Evolutionary conservation across 768 basidiomycete genomes (phyloP).

Genomic region (Leccinum boreale): DNA sequence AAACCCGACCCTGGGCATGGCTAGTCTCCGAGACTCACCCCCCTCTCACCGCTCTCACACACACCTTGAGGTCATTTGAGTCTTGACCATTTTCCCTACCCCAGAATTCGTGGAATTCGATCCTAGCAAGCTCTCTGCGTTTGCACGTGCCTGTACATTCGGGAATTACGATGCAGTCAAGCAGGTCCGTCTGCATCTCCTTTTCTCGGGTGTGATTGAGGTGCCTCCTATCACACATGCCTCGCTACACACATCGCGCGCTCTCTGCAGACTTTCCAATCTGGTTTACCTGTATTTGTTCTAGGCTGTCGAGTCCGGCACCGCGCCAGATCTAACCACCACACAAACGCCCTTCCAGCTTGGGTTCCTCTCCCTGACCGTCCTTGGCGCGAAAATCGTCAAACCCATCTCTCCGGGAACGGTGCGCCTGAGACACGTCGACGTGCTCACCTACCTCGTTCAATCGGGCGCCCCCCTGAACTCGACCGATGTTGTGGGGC

Average conservation of each 20-base stretch:
- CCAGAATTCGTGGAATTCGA: conserved; percentile 22
- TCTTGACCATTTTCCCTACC: neutral
- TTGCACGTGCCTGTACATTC: conserved; percentile 25
- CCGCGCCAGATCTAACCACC: conserved; percentile 36
- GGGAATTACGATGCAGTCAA: conserved; percentile 20
- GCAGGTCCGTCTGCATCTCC: conserved; percentile 11
- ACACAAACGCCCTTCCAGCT: conserved; percentile 43
- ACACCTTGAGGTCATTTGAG: neutral
- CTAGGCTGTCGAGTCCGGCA: conserved; percentile 26
- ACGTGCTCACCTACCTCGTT: conserved; percentile 41
- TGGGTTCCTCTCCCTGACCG: conserved; percentile 40
- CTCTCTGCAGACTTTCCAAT: neutral
- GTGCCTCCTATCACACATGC: neutral
- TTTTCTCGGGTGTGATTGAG: neutral
- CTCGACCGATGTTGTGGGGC: conserved; percentile 43
- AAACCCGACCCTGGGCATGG: neutral
- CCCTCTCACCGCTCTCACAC: neutral
- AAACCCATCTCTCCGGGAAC: conserved; percentile 3
- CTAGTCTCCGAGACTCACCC: neutral
- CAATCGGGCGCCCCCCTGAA: conserved; percentile 39
- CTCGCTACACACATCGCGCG: neutral
- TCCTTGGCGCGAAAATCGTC: conserved; percentile 42
- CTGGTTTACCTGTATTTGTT: neutral
- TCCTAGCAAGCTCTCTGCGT: conserved; percentile 16
- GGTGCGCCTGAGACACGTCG: conserved; percentile 26